Evolutionary conservation across 129 eudicot genomes (phyloP), one percentile per base, ranked within the genome.

Genomic region (Flaveria trinervia): DNA sequence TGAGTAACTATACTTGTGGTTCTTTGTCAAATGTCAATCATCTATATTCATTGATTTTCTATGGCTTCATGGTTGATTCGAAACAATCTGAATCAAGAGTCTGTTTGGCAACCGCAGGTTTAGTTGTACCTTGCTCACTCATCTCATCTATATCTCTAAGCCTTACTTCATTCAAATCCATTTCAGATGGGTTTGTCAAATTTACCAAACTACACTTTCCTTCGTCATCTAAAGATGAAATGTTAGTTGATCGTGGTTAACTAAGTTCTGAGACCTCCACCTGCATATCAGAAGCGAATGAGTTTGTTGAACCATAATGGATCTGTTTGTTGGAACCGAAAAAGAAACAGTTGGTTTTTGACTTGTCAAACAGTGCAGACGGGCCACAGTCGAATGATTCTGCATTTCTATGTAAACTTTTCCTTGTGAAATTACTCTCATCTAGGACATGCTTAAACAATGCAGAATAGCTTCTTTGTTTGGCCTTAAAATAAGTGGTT

Each of bases 201-300:
- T 75, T 45, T 2, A 36, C 84, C 76, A 78, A 44, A 72, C 81
- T 77, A 8, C 65, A 62, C 17, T 76, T 73, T 69, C 18, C 70
- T 26, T 79, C 92, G 22, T 82, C 89, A 41, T 83, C 89, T 33
- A 68, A 30, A 44, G 81, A 89, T 33, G 92, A 83, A 22, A 65
- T 62, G 77, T 71, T 90, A 25, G 81, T 78, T 46, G 84, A 26
- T 9, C 33, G 73, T 56, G 98, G 91, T 22, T 97, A 90, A 73
- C 88, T 83, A 23, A 85, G 28, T 68, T 93, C 97, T 3, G 97
- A 91, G 22, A 91, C 83, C 89, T 93, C 97, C 46, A 93, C 98
- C 23, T 84, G 93, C 91, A 93, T 20, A 81, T 93, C 96, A 39
- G 98, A 93, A 68, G 98, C 97, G 44, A 91, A 62, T 0, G 97